Evolutionary conservation across 176 grass and related monocot genomes (phyloP).

Genomic region (Echinochloa phyllopogon): DNA sequence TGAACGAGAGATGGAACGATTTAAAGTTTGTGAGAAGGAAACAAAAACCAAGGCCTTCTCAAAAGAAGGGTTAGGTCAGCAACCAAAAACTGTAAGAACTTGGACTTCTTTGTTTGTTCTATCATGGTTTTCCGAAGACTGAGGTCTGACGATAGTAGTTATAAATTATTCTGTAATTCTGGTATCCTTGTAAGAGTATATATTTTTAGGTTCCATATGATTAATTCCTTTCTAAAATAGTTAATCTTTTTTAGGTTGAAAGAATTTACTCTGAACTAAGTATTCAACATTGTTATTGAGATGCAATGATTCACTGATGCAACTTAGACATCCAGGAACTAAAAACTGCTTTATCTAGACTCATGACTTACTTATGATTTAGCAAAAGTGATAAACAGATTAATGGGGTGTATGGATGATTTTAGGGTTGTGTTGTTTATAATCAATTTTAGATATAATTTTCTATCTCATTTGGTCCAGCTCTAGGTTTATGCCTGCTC

Average conservation of each 20-base stretch:
- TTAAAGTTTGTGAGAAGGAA: conserved; percentile 99
- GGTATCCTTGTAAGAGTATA: not conserved
- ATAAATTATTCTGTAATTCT: conserved; percentile 34
- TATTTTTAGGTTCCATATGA: not conserved
- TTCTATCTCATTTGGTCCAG: conserved; percentile 5
- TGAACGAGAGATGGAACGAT: conserved; percentile 99
- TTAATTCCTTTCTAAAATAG: not conserved
- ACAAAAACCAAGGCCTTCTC: conserved; percentile 99
- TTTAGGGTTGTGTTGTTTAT: not conserved
- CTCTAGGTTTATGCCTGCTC: not conserved
- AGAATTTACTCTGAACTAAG: not conserved
- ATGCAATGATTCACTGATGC: not conserved
- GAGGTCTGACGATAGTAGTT: not conserved
- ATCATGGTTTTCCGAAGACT: conserved; percentile 33
- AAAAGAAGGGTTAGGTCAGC: conserved; percentile 97
- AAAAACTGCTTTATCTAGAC: not conserved
- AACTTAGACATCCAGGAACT: not conserved
- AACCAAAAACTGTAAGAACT: conserved; percentile 93
- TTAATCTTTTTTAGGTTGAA: conserved; percentile 9
- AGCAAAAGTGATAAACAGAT: conserved; percentile 10
- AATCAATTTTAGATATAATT: not conserved
- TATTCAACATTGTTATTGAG: not conserved
- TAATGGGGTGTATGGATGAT: not conserved
- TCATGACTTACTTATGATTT: not conserved
- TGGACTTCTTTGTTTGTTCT: conserved; percentile 31